Percentiles rank a stretch among this genome's conserved stretches.
phyloP scores from a whole-genome alignment of 768 basidiomycete genomes.

The Termitomyces sp. region DNA sequence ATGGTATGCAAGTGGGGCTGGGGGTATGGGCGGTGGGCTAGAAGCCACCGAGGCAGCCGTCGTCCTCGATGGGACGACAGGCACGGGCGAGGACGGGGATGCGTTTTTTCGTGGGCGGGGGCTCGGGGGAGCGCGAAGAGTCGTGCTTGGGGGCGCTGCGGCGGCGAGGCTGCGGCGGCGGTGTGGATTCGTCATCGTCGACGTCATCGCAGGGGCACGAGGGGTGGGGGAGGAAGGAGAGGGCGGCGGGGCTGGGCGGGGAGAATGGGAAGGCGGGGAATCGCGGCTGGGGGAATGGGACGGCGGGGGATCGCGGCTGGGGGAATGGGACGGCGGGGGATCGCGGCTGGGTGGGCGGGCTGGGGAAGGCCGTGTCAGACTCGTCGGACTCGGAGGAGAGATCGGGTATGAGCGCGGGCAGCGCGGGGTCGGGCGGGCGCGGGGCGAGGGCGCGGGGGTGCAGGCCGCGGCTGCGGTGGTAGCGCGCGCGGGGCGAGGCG shows the following conservation, averaged over 20 bases:
- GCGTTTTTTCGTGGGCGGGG: constrained; percentile 9
- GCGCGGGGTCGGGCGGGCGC: constrained; percentile 13
- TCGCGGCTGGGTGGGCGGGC: constrained; percentile 18
- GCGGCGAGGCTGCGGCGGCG: too few species aligned
- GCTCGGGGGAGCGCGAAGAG: constrained; percentile 25
- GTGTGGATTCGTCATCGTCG: constrained; percentile 4
- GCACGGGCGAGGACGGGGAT: constrained; percentile 10
- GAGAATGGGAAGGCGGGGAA: constrained; percentile 14
- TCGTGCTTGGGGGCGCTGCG: constrained; percentile 25
- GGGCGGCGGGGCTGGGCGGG: constrained; percentile 16
- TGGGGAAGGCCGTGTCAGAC: constrained; percentile 42
- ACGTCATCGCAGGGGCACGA: constrained; percentile 16
- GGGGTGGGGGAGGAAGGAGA: constrained; percentile 32
- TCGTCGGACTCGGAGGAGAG: constrained; percentile 61
- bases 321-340: constrained; percentile 14
- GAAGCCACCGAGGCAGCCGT: constrained; percentile 41
- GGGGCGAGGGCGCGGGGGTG: constrained; percentile 33
- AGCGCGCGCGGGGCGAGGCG: constrained; percentile 6
- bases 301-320: constrained; percentile 2
- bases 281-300: constrained; percentile 12
- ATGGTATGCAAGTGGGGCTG: too few species aligned
- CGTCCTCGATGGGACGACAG: constrained; percentile 19
- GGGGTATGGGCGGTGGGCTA: constrained; percentile 10
- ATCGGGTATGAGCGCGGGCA: constrained; percentile 53
- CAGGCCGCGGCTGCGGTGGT: constrained; percentile 29